These are phyloP conservation scores for Russula earlei DNA, from an alignment of 768 basidiomycete species.

Conservation along the genomic window DNA sequence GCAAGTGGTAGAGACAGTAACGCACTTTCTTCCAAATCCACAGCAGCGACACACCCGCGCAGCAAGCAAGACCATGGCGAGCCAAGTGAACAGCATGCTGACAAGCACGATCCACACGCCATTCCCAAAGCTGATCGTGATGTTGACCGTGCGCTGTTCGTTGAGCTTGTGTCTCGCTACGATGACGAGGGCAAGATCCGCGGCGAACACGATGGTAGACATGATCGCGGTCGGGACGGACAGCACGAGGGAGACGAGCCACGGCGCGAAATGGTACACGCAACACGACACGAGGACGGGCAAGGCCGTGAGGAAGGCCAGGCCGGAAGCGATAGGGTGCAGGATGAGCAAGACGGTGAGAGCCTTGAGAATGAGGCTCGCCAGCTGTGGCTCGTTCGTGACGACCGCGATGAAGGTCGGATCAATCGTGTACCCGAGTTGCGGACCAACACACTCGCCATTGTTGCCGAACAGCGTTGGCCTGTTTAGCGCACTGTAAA, in stretches of 20 bases:
- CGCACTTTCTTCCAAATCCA: constrained; percentile 27
- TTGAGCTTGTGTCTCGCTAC: constrained; percentile 39
- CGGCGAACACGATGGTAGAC: constrained; percentile 44
- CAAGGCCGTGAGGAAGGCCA: constrained; percentile 48
- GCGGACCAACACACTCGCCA: constrained; percentile 49
- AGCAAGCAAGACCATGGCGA: constrained; percentile 50
- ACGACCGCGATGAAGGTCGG: constrained; percentile 31
- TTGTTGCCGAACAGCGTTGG: constrained; percentile 33
- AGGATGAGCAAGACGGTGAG: constrained; percentile 48
- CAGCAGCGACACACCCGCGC: constrained; percentile 60
- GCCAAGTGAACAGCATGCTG: constrained; percentile 48
- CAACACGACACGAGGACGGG: constrained; percentile 17
- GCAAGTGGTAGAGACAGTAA: neutral
- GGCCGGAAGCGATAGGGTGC: constrained; percentile 54
- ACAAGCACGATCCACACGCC: constrained; percentile 64
- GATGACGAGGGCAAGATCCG: constrained; percentile 54
- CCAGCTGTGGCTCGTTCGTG: constrained; percentile 37
- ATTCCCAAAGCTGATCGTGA: constrained; percentile 51
- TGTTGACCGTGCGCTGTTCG: constrained; percentile 30
- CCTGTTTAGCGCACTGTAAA: constrained; percentile 25
- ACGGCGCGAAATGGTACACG: constrained; percentile 40
- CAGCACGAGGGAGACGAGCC: constrained; percentile 48
- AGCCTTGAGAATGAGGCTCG: constrained; percentile 38
- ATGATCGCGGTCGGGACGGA: constrained; percentile 49
- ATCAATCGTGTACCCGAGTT: constrained; percentile 60